Percentiles rank a stretch among this genome's conserved stretches.
phyloP scores from a whole-genome alignment of 345 rosid genomes.

The Geranium rotundifolium region DNA sequence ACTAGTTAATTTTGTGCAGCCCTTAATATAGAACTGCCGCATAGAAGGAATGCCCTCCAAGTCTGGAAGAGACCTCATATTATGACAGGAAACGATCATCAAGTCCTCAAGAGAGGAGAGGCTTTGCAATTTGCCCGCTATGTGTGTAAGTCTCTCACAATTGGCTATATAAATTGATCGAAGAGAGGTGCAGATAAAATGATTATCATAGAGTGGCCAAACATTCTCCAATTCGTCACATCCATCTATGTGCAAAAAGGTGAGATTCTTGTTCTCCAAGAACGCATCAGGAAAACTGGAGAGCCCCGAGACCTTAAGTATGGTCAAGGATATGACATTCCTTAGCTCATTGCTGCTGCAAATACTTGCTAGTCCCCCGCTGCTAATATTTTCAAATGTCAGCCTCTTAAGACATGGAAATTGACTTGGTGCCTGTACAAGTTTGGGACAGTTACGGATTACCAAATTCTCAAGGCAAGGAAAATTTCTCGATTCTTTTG shows the following conservation, averaged over 20 bases:
- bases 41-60: neutral
- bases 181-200: too few species aligned
- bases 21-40: neutral
- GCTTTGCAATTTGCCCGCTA: too few species aligned
- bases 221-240: neutral
- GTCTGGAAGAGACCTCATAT: neutral
- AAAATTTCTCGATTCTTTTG: neutral
- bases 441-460: neutral
- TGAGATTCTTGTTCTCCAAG: neutral
- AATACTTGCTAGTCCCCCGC: neutral
- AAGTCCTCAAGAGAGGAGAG: too few species aligned
- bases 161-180: too few species aligned
- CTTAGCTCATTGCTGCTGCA: neutral
- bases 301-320: neutral
- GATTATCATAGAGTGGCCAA: too few species aligned
- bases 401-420: neutral
- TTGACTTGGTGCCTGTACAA: constrained; percentile 4
- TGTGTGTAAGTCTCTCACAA: too few species aligned
- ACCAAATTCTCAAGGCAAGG: constrained; percentile 10
- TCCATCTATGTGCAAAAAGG: neutral
- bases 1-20: neutral
- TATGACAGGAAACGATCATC: too few species aligned
- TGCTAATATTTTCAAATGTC: neutral
- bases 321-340: neutral
- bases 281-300: neutral